These are phyloP conservation scores for Babesia ovis DNA, from an alignment of 169 alveolate genomes.

Conservation along the genomic window DNA sequence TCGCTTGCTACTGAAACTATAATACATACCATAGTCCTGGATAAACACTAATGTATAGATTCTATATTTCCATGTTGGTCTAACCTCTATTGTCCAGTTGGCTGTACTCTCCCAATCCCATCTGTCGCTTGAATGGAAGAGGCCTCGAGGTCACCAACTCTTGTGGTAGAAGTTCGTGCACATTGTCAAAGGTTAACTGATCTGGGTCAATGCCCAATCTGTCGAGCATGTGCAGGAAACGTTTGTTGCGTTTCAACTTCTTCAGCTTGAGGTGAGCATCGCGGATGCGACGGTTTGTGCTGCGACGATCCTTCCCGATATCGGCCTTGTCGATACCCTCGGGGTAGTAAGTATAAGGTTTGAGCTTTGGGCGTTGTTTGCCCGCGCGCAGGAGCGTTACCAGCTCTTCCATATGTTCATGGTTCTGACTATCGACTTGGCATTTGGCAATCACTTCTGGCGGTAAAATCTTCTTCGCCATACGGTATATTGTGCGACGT, in stretches of 20 bases:
- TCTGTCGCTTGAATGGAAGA: constrained; percentile 25
- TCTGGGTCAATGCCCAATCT: constrained; percentile 37
- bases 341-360: constrained; percentile 53
- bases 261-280: constrained; percentile 38
- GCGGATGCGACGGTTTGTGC: constrained; percentile 16
- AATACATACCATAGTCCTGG: too few species aligned
- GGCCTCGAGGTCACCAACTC: constrained; percentile 39
- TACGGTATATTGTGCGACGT: constrained; percentile 16
- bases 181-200: constrained; percentile 26
- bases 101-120: constrained; percentile 31
- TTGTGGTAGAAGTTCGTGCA: constrained; percentile 41
- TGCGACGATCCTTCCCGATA: constrained; percentile 7
- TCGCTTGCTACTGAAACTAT: too few species aligned
- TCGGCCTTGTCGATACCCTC: constrained; percentile 52
- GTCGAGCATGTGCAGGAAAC: constrained; percentile 53
- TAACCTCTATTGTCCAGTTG: constrained; percentile 8
- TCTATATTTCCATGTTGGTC: too few species aligned
- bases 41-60: too few species aligned
- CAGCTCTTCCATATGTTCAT: constrained; percentile 34
- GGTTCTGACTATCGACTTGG: not conserved
- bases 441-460: constrained; percentile 27
- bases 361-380: constrained; percentile 11
- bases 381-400: constrained; percentile 15
- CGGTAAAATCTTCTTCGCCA: constrained; percentile 38
- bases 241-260: constrained; percentile 30